Percentiles rank a stretch among this genome's conserved stretches.
These are phyloP conservation scores for Hygrocybe punicea DNA, from an alignment of 768 basidiomycete species.

Conservation along the genomic window DNA sequence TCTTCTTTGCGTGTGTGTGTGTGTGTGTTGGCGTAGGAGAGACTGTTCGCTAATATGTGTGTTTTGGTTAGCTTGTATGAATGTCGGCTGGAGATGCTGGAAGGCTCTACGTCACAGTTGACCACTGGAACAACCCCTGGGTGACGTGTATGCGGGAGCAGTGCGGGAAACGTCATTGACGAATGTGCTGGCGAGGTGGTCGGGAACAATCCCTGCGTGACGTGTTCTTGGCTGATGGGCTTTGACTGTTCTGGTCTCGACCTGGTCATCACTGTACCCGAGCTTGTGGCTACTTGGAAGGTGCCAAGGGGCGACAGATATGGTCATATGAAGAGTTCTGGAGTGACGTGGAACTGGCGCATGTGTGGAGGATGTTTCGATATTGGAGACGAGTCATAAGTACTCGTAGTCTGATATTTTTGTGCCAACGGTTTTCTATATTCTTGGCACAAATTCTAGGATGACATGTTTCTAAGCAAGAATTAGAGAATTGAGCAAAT, in stretches of 20 bases:
- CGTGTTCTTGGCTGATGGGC: no score
- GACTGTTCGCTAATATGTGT: neutral
- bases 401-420: neutral
- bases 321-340: constrained; percentile 25
- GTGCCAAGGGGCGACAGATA: neutral
- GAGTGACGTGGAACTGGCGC: constrained; percentile 25
- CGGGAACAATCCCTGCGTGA: no score
- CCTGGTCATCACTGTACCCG: neutral
- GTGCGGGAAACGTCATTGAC: neutral
- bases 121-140: constrained; percentile 13
- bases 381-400: constrained; percentile 9
- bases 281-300: neutral
- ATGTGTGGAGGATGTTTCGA: constrained; percentile 25
- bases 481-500: neutral
- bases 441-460: no score
- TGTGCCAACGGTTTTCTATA: no score
- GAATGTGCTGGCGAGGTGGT: no score
- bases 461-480: no score
- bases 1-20: neutral
- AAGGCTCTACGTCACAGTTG: constrained; percentile 39
- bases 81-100: constrained; percentile 62
- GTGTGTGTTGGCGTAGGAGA: no score
- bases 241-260: neutral
- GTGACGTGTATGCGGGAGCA: neutral
- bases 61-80: constrained; percentile 49